A percentile compares a stretch with the other conserved stretches of the same genome.
These are phyloP conservation scores for Neopestalotiopsis sp. DNA, from an alignment of 2,329 filamentous ascomycete genomes.

Conservation along the genomic window DNA sequence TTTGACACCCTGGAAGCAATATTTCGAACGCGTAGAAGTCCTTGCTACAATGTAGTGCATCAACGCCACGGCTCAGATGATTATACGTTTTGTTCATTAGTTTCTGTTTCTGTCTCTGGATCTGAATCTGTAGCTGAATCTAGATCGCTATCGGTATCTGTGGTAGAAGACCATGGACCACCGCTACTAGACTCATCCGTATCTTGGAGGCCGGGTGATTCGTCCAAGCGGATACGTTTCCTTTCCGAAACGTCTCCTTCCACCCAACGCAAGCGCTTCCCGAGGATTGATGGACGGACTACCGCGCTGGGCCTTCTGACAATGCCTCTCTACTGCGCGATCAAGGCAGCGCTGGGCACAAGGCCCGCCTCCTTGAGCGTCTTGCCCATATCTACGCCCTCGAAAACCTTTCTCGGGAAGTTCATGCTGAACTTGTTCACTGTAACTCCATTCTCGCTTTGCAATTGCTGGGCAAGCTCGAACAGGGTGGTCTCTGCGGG, in stretches of 20 bases:
- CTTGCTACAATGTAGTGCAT: no score
- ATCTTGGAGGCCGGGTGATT: neutral
- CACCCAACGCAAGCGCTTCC: neutral
- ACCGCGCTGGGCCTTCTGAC: neutral
- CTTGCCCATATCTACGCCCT: slow-evolving; percentile 79
- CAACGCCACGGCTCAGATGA: no score
- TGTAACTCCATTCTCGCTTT: slow-evolving; percentile 70
- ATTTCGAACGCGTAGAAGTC: no score
- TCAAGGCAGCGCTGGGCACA: slow-evolving; percentile 87
- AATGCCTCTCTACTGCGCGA: slow-evolving; percentile 60
- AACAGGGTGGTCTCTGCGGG: slow-evolving; percentile 90
- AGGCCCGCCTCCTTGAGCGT: slow-evolving; percentile 91
- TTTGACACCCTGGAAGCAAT: no score
- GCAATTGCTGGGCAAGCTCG: slow-evolving; percentile 81
- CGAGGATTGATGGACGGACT: neutral
- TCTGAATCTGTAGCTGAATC: no score
- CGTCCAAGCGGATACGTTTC: neutral
- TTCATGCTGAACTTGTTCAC: slow-evolving; percentile 83
- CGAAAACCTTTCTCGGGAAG: slow-evolving; percentile 84
- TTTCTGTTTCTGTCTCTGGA: no score
- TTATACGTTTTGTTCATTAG: no score
- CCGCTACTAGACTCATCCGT: neutral
- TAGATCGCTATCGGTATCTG: no score
- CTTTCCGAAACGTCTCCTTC: neutral
- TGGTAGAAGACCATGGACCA: no score